A percentile compares a stretch with the other conserved stretches of the same genome.
Evolutionary conservation across 1,284 basidiomycete species (phyloP).

Genomic region (Heterobasidion parviporum): DNA sequence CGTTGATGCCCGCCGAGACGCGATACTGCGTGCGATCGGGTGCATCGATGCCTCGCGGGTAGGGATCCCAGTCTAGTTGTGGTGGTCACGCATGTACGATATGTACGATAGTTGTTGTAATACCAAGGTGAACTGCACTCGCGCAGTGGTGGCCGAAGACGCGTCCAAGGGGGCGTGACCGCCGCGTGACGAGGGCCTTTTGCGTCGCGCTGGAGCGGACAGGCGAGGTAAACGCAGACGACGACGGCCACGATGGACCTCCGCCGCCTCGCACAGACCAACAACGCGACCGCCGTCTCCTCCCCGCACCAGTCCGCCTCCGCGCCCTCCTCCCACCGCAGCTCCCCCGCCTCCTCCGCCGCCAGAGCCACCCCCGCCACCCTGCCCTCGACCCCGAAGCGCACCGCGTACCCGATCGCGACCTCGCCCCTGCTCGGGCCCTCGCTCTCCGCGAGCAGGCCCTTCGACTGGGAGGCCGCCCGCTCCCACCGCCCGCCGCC

Average conservation of each 20-base stretch:
- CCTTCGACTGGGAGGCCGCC: slow-evolving; percentile 80
- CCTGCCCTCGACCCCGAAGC: background rate
- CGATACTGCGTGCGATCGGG: too few relatives aligned
- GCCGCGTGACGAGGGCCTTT: too few relatives aligned
- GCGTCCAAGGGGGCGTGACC: too few relatives aligned
- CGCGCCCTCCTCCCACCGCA: background rate
- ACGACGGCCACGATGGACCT: slow-evolving; percentile 11
- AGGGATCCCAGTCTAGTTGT: too few relatives aligned
- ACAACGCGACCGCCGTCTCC: slow-evolving; percentile 14
- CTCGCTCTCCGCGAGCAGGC: slow-evolving; percentile 60
- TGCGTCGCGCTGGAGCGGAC: too few relatives aligned
- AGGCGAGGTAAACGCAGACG: too few relatives aligned
- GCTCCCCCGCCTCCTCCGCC: slow-evolving; percentile 14
- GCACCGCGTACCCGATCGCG: slow-evolving; percentile 15
- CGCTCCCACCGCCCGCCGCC: slow-evolving; percentile 57
- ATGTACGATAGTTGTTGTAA: too few relatives aligned
- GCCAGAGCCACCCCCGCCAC: slow-evolving; percentile 9
- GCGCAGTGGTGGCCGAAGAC: too few relatives aligned
- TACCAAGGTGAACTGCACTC: too few relatives aligned
- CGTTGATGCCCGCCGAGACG: too few relatives aligned
- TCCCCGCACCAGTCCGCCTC: slow-evolving; percentile 5
- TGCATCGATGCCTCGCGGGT: too few relatives aligned
- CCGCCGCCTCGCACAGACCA: slow-evolving; percentile 25
- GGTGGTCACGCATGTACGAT: too few relatives aligned
- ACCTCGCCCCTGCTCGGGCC: slow-evolving; percentile 50